Evolutionary conservation across 2,329 filamentous ascomycete genomes (phyloP).

Genomic region (Trichophyton simii): DNA sequence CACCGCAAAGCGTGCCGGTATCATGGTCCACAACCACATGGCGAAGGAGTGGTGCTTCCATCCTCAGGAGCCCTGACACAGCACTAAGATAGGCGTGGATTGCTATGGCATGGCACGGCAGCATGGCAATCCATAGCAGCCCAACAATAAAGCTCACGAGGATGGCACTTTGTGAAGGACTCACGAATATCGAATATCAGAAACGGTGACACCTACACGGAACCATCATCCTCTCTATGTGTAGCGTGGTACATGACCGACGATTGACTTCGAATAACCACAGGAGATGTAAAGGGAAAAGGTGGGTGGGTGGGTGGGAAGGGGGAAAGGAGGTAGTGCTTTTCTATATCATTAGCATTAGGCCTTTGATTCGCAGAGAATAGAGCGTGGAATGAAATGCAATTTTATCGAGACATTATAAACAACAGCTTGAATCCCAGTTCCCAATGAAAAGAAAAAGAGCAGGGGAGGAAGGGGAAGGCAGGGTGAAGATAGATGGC

Average conservation of each 20-base stretch:
- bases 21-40: slow-evolving; percentile 1
- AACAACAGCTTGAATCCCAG: slow-evolving; percentile 5
- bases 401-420: slow-evolving; percentile 11
- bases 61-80: not conserved
- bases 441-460: slow-evolving; percentile 4
- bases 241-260: slow-evolving; percentile 5
- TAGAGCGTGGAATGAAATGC: slow-evolving; percentile 3
- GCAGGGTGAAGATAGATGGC: not conserved
- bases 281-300: not conserved
- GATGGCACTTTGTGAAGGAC: not conserved
- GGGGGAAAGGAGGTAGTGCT: not conserved
- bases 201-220: slow-evolving; percentile 4
- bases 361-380: not conserved
- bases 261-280: slow-evolving; percentile 3
- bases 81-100: not conserved
- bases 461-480: not conserved
- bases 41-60: not conserved
- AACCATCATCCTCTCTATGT: slow-evolving; percentile 3
- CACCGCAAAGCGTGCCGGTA: not conserved
- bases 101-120: not conserved
- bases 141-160: slow-evolving; percentile 1
- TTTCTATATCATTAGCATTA: not conserved
- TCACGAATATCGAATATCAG: not conserved
- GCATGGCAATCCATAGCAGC: not conserved
- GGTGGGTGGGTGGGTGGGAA: not conserved